phyloP scores from a whole-genome alignment of 2,329 filamentous ascomycete species.

The Alternaria sp. region DNA sequence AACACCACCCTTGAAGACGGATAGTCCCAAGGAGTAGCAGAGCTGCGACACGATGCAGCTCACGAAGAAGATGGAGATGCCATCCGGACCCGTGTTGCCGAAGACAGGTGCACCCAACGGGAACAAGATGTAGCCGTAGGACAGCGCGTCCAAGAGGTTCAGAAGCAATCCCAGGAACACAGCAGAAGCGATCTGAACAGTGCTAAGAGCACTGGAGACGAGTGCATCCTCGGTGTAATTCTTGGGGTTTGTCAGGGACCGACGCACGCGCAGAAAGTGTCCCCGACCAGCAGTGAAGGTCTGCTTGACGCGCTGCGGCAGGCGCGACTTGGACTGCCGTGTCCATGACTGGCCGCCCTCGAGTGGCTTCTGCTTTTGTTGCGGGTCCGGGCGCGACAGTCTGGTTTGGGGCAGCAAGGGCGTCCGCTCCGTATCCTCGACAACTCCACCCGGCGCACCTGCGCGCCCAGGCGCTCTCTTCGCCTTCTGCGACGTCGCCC shows the following conservation, averaged over 20 bases:
- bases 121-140: constrained; percentile 90
- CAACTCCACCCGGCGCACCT: constrained; percentile 33
- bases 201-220: constrained; percentile 69
- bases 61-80: constrained; percentile 98
- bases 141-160: constrained; percentile 92
- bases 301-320: constrained; percentile 32
- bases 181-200: constrained; percentile 77
- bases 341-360: constrained; percentile 17
- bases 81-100: constrained; percentile 83
- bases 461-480: constrained; percentile 10
- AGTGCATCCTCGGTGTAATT: constrained; percentile 74
- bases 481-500: constrained; percentile 13
- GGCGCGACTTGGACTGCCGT: constrained; percentile 35
- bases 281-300: constrained; percentile 31
- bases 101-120: constrained; percentile 89
- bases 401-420: constrained; percentile 52
- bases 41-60: constrained; percentile 95
- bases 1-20: constrained; percentile 87
- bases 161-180: constrained; percentile 88
- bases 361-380: constrained; percentile 25
- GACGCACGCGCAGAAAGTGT: constrained; percentile 33
- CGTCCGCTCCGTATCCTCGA: constrained; percentile 47
- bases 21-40: constrained; percentile 83
- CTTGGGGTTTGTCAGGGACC: constrained; percentile 66
- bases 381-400: constrained; percentile 36